Evolutionary conservation across 2,329 filamentous ascomycete genomes (phyloP), one percentile per base, ranked within the genome.

Genomic region (Leptographium flavum): DNA sequence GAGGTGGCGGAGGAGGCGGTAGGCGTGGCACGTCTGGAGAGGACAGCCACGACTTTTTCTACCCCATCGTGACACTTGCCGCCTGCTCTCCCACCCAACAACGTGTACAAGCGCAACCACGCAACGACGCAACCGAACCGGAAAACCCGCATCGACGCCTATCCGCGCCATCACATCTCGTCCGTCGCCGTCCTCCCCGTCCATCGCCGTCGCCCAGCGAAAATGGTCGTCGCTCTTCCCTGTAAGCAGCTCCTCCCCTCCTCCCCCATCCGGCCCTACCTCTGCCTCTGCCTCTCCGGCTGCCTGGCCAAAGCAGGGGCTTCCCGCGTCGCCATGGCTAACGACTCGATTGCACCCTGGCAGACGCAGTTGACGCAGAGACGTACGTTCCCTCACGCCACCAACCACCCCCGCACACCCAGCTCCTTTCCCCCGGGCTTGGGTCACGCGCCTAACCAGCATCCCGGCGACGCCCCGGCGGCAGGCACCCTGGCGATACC

Each of bases 351-450:
- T 15, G 23, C 17, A 33, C 41, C 14, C 43, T 13, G 25, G 22
- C 32, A 96, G 92, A 96, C 72, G 92, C 92, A 58, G 87, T 93
- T 55, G 92, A 98, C 68, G 92, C 92, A 57, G 92, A 98, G 71
- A 94, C 84, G 85, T 90, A 58, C 58, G 72, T 64, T n/a, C 5
- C 14, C n/a, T 35, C 17, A 40, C 23, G 37, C 27, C 23, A 17
- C n/a, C 22, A 13, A 13, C 21, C 22, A 15, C 15, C n/a, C 25
- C 27, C 6, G 13, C 21, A 21, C 11, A 13, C 23, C 11, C 6
- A 2, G 2, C 35, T 33, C 30, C 22, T 22, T 35, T 36, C 30
- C 33, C n/a, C 19, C 33, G 9, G 5, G 15, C 23, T 35, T 35
- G 37, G 15, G 14, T 35, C 31, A n/a, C 6, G 31, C 14, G 22